These are phyloP conservation scores for Hirsutella rhossiliensis DNA, from an alignment of 2,329 filamentous ascomycete genomes.

Conservation along the genomic window DNA sequence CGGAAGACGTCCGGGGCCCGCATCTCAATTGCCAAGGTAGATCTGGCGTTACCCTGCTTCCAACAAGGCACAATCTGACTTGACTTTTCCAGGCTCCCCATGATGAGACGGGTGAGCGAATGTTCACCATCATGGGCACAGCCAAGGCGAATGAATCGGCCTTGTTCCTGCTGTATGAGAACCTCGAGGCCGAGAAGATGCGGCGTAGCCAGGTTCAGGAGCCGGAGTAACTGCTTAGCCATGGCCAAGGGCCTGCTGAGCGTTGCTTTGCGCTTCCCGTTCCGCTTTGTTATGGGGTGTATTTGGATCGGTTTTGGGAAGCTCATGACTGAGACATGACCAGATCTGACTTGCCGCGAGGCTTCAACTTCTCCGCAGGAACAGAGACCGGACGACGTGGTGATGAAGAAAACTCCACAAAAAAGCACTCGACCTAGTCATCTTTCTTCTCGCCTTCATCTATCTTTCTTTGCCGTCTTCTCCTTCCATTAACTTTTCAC, in stretches of 20 bases:
- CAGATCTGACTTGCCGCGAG: constrained; percentile 55
- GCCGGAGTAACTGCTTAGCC: constrained; percentile 30
- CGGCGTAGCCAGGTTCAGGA: constrained; percentile 71
- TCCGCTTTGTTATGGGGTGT: constrained; percentile 21
- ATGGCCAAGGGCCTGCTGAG: constrained; percentile 5
- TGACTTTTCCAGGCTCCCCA: constrained; percentile 56
- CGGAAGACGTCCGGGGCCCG: constrained; percentile 91
- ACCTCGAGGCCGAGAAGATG: constrained; percentile 98
- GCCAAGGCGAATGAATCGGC: constrained; percentile 91
- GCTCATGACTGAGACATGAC: constrained; percentile 29
- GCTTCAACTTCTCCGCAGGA: constrained; percentile 37
- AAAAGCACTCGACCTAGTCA: constrained; percentile 11
- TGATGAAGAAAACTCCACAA: constrained; percentile 6
- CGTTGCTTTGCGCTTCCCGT: constrained; percentile 16
- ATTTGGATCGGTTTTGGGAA: constrained; percentile 40
- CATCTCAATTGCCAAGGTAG: constrained; percentile 90
- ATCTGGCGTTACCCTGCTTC: constrained; percentile 4
- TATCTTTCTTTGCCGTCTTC: constrained; percentile 14
- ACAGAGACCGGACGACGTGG: constrained; percentile 32
- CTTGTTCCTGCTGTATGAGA: constrained; percentile 93
- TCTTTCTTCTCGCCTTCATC: constrained; percentile 6
- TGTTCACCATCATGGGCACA: constrained; percentile 99
- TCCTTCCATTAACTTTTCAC: constrained; percentile 6
- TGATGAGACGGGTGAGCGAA: constrained; percentile 93
- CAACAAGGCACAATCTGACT: not conserved